Conservation (phyloP, 345 rosid genomes). For the Iberis pinnata region DNA sequence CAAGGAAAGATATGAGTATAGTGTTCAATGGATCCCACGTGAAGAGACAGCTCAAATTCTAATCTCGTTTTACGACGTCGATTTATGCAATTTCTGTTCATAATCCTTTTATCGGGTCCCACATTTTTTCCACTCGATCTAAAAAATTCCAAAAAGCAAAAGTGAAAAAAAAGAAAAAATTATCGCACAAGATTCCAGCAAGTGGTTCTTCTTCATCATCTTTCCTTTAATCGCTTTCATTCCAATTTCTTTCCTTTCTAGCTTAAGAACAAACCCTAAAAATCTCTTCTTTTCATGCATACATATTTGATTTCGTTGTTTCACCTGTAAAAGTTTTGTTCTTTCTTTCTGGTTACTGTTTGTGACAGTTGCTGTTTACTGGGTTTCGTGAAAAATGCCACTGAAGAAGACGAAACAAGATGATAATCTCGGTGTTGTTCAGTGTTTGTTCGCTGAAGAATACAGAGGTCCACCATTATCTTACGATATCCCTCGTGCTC, state of each 20-base stretch:
- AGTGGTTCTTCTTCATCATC: slow-evolving; percentile 24
- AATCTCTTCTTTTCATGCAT: neutral
- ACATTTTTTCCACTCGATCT: neutral
- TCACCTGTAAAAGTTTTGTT: neutral
- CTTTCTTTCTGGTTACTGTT: too few relatives aligned
- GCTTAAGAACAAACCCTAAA: slow-evolving; percentile 18
- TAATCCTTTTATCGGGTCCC: slow-evolving; percentile 26
- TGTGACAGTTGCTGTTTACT: slow-evolving; percentile 5
- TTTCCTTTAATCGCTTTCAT: slow-evolving; percentile 23
- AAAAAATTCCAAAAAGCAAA: slow-evolving; percentile 14
- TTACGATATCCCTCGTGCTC: slow-evolving; percentile 77
- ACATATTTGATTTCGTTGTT: neutral
- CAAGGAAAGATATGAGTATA: neutral
- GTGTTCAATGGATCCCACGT: slow-evolving; percentile 28
- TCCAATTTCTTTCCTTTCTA: neutral
- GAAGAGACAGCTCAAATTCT: slow-evolving; percentile 32
- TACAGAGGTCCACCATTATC: slow-evolving; percentile 82
- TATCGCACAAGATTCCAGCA: slow-evolving; percentile 31
- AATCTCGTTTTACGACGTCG: slow-evolving; percentile 26
- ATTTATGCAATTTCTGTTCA: slow-evolving; percentile 21
- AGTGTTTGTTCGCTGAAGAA: slow-evolving; percentile 75
- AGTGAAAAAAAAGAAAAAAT: neutral
- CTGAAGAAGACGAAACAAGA: slow-evolving; percentile 22
- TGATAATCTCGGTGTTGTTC: slow-evolving; percentile 34
- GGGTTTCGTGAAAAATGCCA: slow-evolving; percentile 37